Conservation (phyloP, 2,329 filamentous ascomycete genomes). For the Fusarium nodosum region DNA sequence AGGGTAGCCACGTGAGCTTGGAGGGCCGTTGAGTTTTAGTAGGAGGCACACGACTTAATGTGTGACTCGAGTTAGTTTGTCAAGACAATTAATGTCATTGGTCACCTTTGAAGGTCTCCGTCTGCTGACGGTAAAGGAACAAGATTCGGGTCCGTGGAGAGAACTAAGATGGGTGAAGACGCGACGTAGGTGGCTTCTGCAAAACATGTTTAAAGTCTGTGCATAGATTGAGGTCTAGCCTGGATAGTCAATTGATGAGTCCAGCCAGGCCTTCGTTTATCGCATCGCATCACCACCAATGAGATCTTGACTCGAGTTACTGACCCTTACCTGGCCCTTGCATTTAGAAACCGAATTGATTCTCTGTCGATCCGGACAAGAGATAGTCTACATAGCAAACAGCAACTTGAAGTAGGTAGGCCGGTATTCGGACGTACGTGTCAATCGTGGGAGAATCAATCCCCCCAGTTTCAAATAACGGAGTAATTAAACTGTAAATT, state of each 20-base stretch:
- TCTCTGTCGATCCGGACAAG: background rate
- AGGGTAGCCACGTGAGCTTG: background rate
- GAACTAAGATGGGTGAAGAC: background rate
- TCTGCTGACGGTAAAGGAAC: background rate
- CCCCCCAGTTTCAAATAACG: background rate
- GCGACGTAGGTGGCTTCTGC: constrained; percentile 1
- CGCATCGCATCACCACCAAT: background rate
- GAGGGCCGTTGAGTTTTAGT: background rate
- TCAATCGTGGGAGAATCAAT: background rate
- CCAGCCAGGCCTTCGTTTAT: background rate
- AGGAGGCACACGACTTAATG: background rate
- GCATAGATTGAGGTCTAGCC: background rate
- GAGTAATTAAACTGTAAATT: constrained; percentile 13
- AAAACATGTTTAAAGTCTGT: background rate
- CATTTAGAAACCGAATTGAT: background rate
- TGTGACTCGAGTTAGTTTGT: background rate
- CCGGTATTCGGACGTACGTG: background rate
- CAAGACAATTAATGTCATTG: background rate
- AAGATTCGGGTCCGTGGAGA: background rate
- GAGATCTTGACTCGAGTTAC: background rate
- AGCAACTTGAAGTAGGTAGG: background rate
- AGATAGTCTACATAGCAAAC: too few species aligned
- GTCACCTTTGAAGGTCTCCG: background rate
- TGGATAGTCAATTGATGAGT: background rate
- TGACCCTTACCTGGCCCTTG: background rate